Base-by-base conservation (phyloP, 306 rosid genomes). In the Prosopis cineraria region DNA sequence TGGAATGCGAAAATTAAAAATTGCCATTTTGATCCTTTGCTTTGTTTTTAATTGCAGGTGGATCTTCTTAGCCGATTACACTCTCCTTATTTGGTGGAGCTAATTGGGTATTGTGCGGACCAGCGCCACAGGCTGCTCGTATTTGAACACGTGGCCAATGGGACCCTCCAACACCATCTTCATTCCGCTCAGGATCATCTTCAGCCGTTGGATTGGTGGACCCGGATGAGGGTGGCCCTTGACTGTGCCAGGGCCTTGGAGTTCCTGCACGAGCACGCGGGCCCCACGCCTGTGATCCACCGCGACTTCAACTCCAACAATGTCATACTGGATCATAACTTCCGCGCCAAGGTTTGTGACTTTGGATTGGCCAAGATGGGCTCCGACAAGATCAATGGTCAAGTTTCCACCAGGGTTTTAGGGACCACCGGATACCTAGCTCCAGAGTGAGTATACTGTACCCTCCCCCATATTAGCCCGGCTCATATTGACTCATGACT, bases 361-460 rank as follows among this genome's bases (percentile, higher is more conserved):
- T 93, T 96, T 37, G 93, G 94, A 37, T 83, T 89, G 93, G 99
- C 96, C 70, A 96, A 88, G 86, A 87, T 90, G 89, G 96, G 92
- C 13, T 93, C 98, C 10, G 91, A 90, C 78, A 96, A 90, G 80
- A 90, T 84, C 85, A 89, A 96, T 31, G 93, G 96, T 45, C 99
- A 87, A 78, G 89, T 91, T 74, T 96, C 94, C 14, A 96, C 99
- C 19, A 87, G 92, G 68, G 91, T 93, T 70, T 78, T 88, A 37
- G 96, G 97, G 96, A 91, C 97, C 94, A 93, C 98, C 3, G 99
- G 97, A 84, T 96, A 93, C 83, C 70, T 91, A 43, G 99, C 99
- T 69, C 99, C 99, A 84, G 99, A 96, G 99, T 96, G 87, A 93
- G 98, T 89, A 81, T 59, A 68, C n/a, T 58, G 37, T 13, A 58